A percentile compares a stretch with the other conserved stretches of the same genome.
phyloP scores from a whole-genome alignment of 306 rosid genomes.

The Oxytropis ochrocephala region DNA sequence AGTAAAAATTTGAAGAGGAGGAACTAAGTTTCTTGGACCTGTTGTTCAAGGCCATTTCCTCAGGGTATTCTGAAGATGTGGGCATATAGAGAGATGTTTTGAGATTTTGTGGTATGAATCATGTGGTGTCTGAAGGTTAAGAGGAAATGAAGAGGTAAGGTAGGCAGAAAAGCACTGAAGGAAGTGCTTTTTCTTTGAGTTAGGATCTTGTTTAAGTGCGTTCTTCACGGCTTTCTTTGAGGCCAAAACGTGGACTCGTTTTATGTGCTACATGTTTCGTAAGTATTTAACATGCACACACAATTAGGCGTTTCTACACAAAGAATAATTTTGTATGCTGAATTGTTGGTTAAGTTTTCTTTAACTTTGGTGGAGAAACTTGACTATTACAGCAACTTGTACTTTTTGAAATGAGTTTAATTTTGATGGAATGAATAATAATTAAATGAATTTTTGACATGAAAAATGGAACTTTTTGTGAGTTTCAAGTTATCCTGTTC shows the following conservation, averaged over 20 bases:
- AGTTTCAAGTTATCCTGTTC: not conserved
- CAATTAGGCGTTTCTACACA: not conserved
- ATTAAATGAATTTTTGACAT: not conserved
- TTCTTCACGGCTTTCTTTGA: slow-evolving; percentile 42
- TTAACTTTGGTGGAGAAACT: not conserved
- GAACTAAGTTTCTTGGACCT: slow-evolving; percentile 38
- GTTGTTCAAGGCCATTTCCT: slow-evolving; percentile 51
- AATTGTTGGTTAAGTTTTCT: slow-evolving; percentile 20
- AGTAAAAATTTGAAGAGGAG: slow-evolving; percentile 38
- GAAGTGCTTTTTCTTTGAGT: slow-evolving; percentile 4
- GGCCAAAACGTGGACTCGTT: slow-evolving; percentile 16
- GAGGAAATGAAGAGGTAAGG: not conserved
- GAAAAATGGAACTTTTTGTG: not conserved
- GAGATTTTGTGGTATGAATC: not conserved
- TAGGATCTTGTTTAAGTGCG: slow-evolving; percentile 37
- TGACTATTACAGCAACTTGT: not conserved
- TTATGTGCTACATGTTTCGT: not conserved
- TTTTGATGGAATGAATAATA: not conserved
- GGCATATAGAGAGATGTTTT: slow-evolving; percentile 1
- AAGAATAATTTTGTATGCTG: not conserved
- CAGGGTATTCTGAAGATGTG: slow-evolving; percentile 2
- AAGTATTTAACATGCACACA: not conserved
- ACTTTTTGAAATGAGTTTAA: not conserved
- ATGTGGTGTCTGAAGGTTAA: not conserved
- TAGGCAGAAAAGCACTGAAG: slow-evolving; percentile 16